Evolutionary conservation across 768 basidiomycete genomes (phyloP), one percentile per base, ranked within the genome.

Genomic region (Gymnopilus dilepis): DNA sequence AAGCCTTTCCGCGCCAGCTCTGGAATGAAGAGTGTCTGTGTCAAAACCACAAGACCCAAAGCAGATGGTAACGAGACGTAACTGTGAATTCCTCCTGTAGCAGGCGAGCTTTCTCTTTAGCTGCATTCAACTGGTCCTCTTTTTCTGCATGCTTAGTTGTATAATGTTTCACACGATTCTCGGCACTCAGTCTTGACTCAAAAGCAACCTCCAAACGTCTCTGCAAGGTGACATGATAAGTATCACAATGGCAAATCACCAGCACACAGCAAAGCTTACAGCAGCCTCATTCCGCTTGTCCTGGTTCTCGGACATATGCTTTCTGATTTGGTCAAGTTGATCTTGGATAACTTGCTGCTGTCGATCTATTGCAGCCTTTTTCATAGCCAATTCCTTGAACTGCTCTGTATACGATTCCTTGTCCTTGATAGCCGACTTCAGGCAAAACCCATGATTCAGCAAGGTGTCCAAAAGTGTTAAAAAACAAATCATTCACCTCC

Each of bases 1-100:
- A 71, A 15, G 93, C 94, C 42, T 84, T 84, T 3, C 70, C 76
- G 2, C 85, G 85, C 90, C 91, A 94, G 21, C 78, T 78, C 84
- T 92, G 66, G 34, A 17, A 17, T 80, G n/a, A 38, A 19, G 38
- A 55, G 30, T 37, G 26, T n/a, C n/a, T 4, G 8, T 37, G 34
- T 34, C 40, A 11, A 17, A 47, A 43, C n/a, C n/a, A n/a, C 41
- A 58, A 24, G 17, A 51, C 6, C 19, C 21, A 37, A 52, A n/a
- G n/a, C 6, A 54, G 12, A 1, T 17, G n/a, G 37, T 17, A 33
- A 21, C 28, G 37, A 15, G 38, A 34, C 22, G 33, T 17, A 7
- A 52, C 65, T 24, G 76, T 73, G 63, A 88, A 91, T 69, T 94
- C 90, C 58, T 81, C 72, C 67, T 89, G 78, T 17, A 91, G 70